Percentiles rank a stretch among this genome's conserved stretches.
These are phyloP conservation scores for Aechmea fasciata DNA, from an alignment of 176 grass and related monocot species.

Conservation along the genomic window DNA sequence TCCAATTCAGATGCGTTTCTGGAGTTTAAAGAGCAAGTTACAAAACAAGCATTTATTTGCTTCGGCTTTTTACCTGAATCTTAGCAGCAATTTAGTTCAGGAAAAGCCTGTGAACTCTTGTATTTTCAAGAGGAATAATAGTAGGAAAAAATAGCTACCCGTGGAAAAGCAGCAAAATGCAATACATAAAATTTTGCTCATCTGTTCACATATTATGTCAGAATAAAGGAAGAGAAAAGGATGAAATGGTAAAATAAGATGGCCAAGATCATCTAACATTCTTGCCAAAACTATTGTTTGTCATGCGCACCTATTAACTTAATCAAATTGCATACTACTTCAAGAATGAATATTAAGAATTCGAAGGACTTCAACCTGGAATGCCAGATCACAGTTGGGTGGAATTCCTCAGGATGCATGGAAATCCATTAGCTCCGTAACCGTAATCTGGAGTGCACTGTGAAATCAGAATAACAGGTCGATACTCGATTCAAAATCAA, in stretches of 20 bases:
- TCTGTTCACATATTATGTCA: not conserved
- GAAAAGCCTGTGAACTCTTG: too few relatives aligned
- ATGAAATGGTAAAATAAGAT: not conserved
- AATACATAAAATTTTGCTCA: not conserved
- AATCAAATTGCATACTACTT: not conserved
- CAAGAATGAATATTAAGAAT: not conserved
- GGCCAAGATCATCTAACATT: not conserved
- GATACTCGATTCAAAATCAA: too few relatives aligned
- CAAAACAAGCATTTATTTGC: too few relatives aligned
- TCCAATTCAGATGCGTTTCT: too few relatives aligned
- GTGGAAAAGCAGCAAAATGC: too few relatives aligned
- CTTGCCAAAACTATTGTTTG: not conserved
- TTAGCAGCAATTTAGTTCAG: too few relatives aligned
- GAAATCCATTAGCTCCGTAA: conserved; percentile 63
- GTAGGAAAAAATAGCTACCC: too few relatives aligned
- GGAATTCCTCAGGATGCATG: conserved; percentile 68
- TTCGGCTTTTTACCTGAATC: too few relatives aligned
- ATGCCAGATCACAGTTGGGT: conserved; percentile 55
- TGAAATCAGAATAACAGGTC: not conserved
- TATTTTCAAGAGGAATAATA: too few relatives aligned
- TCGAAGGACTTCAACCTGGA: conserved; percentile 76
- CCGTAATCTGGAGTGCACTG: conserved; percentile 96
- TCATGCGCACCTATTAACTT: not conserved
- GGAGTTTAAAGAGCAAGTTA: too few relatives aligned
- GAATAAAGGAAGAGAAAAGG: not conserved